Percentiles rank a stretch among this genome's conserved stretches.
These are phyloP conservation scores for Aspergillus costaricaensis DNA, from an alignment of 2,329 filamentous ascomycete genomes.

Conservation along the genomic window DNA sequence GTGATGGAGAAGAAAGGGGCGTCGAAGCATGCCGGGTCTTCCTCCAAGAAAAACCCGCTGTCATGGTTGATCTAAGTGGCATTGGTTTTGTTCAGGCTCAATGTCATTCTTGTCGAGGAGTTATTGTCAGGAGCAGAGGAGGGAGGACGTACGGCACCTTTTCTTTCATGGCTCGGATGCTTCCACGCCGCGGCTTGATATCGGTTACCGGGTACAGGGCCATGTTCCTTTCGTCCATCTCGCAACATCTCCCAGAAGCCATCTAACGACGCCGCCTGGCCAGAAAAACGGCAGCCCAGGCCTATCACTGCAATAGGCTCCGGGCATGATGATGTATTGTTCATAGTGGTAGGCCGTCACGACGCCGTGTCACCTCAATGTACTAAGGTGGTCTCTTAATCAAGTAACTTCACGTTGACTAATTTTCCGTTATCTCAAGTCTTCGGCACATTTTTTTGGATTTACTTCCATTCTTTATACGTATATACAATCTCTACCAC, in stretches of 20 bases:
- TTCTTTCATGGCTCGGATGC: conserved; percentile 25
- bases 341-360: not conserved
- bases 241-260: conserved; percentile 32
- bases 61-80: conserved; percentile 24
- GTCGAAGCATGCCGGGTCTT: conserved; percentile 31
- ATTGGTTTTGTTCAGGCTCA: no score
- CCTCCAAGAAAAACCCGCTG: conserved; percentile 26
- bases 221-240: conserved; percentile 23
- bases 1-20: conserved; percentile 38
- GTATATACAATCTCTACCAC: no score
- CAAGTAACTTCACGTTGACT: no score
- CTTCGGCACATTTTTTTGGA: no score
- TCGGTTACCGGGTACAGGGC: conserved; percentile 21
- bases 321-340: not conserved
- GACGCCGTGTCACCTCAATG: no score
- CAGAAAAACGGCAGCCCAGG: conserved; percentile 37
- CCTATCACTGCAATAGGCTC: conserved; percentile 44
- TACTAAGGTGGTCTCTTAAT: no score
- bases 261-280: conserved; percentile 24
- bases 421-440: no score
- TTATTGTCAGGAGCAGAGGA: no score
- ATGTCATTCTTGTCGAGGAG: no score
- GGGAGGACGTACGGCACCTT: conserved; percentile 22
- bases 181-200: conserved; percentile 25
- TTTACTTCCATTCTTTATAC: no score